Base-by-base conservation (phyloP, 192 early-diverging fungal species). In the Spinellus fusiger region DNA sequence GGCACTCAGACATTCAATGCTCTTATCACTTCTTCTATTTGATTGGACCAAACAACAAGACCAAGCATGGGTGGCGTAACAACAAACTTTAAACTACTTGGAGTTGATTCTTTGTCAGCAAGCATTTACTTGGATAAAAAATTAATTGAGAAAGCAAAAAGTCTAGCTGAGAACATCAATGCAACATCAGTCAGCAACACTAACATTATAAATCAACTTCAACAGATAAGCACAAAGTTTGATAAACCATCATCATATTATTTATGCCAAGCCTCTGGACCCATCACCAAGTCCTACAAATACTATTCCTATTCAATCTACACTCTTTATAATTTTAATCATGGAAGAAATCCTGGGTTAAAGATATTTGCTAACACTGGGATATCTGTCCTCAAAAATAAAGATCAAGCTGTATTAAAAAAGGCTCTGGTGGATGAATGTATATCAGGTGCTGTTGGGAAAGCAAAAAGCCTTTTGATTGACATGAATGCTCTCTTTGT, bases 11-110 rank as follows among this genome's bases (percentile, higher is more conserved):
- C 59, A 4, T 68, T 34, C 34, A 62, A 65, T 59, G 61, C 49
- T 10, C 57, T 76, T 23, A 47, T 71, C 16, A 76, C 66, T 25
- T 69, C 69, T 0, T 60, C 35, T 37, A 61, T 65, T n/a, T 61
- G 66, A 27, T 28, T 71, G 26, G 74, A 76, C 49, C 10, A 34
- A 34, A 44, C 28, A 3, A 54, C 44, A 18, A n/a, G 26, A 23
- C 33, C 57, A 5, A 54, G 62, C 26, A 51, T 71, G 15, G 68
- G 73, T 1, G 22, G 33, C 20, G 37, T 51, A 38, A 34, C 49
- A 16, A 38, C 50, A 37, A 34, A 40, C 27, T 60, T 60, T 18
- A 8, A 47, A 47, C 20, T 60, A 49, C 38, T n/a, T n/a, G n/a
- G n/a, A n/a, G n/a, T n/a, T n/a, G n/a, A n/a, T n/a, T 47, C 58